Evolutionary conservation across 805 yeast genomes (phyloP).

Genomic region (Torulaspora indica): DNA sequence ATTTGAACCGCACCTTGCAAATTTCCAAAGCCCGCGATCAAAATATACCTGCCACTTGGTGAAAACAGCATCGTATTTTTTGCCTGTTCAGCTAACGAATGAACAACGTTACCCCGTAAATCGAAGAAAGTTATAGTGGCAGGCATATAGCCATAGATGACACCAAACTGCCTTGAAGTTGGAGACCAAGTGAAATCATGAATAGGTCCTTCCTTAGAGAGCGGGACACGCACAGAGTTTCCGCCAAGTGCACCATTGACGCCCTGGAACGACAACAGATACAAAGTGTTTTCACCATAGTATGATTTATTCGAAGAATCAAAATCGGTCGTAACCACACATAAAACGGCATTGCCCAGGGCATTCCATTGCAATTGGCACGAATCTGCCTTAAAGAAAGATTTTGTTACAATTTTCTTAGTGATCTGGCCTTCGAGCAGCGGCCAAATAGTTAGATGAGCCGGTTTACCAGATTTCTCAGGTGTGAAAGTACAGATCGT

Average conservation of each 20-base stretch:
- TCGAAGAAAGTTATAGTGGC: constrained; percentile 92
- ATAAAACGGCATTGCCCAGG: constrained; percentile 89
- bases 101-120: constrained; percentile 82
- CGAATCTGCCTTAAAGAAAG: constrained; percentile 92
- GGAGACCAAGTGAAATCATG: constrained; percentile 98
- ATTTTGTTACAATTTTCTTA: constrained; percentile 77
- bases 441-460: constrained; percentile 71
- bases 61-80: constrained; percentile 88
- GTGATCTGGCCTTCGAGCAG: constrained; percentile 37
- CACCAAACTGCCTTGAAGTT: constrained; percentile 93
- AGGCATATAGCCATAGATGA: constrained; percentile 96
- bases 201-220: constrained; percentile 92
- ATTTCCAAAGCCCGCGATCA: constrained; percentile 97
- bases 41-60: constrained; percentile 85
- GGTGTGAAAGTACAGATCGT: constrained; percentile 88
- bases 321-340: constrained; percentile 92
- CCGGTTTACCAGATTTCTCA: constrained; percentile 83
- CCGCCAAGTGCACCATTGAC: constrained; percentile 78
- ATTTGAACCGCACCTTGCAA: constrained; percentile 95
- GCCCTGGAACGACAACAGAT: constrained; percentile 51
- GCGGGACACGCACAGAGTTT: constrained; percentile 79
- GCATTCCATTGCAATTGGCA: constrained; percentile 91
- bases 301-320: constrained; percentile 90
- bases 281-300: constrained; percentile 93
- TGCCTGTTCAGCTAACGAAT: constrained; percentile 78